phyloP scores from a whole-genome alignment of 805 yeast genomes.

The Metschnikowia chrysomelidarum region DNA sequence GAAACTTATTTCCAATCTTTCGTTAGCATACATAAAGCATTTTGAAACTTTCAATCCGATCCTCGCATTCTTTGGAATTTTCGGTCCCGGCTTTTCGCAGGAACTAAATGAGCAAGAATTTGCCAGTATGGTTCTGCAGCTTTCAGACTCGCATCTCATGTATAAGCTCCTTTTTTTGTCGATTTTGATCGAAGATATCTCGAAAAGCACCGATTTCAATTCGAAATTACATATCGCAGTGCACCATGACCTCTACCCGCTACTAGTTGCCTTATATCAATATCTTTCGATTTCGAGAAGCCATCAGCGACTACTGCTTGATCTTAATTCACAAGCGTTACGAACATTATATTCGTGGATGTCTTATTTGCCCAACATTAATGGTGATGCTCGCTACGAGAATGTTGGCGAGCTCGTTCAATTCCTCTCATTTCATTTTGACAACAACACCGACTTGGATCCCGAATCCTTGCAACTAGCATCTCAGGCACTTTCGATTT shows the following conservation, averaged over 20 bases:
- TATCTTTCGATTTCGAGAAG: constrained; percentile 15
- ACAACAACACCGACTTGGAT: not conserved
- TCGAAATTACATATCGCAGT: constrained; percentile 38
- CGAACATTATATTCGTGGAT: constrained; percentile 38
- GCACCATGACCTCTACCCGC: constrained; percentile 32
- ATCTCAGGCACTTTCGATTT: constrained; percentile 23
- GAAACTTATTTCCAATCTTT: constrained; percentile 56
- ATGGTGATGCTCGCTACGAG: constrained; percentile 32
- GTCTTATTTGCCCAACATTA: constrained; percentile 33
- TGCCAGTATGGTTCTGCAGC: constrained; percentile 3
- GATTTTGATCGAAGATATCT: constrained; percentile 51
- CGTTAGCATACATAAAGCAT: constrained; percentile 45
- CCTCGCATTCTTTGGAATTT: constrained; percentile 4
- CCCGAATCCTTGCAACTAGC: constrained; percentile 20
- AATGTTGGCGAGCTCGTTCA: constrained; percentile 11
- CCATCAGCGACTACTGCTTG: constrained; percentile 9
- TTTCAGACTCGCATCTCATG: constrained; percentile 4
- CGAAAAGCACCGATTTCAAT: constrained; percentile 28
- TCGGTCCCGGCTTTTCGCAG: constrained; percentile 1
- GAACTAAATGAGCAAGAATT: not conserved
- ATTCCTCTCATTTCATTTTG: constrained; percentile 21
- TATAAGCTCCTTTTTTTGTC: constrained; percentile 36
- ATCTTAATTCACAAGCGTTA: constrained; percentile 18
- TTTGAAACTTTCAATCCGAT: constrained; percentile 45
- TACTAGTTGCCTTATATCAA: constrained; percentile 18